Evolutionary conservation across 345 rosid species (phyloP), one percentile per base, ranked within the genome.

Genomic region (Melastoma malabathricum): DNA sequence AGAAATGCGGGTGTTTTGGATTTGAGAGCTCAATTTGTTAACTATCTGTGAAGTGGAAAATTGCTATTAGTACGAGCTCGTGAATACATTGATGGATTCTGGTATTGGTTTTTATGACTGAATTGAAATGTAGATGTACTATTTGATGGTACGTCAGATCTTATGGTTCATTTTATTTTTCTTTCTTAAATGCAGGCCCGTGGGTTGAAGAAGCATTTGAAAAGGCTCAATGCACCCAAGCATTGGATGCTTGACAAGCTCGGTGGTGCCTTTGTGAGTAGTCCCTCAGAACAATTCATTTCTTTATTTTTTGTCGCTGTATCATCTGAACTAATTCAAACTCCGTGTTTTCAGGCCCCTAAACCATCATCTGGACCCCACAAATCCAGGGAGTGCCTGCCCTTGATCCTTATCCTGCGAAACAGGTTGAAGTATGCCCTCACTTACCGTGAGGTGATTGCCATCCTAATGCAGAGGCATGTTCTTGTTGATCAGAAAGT

Each of bases 311-410:
- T 2, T 0, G 15, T 22, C 25, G 29, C 12, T 2, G 15, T 48
- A 15, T 20, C 13, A 20, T 14, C 15, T 49, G 14, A 20, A 20
- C 20, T 48, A 6, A 34, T 31, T 31, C 46, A 54, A 23, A 15
- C 22, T 10, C 13, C 20, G 1, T 6, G 10, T 6, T 34, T 34
- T 34, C 27, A 61, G 65, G 65, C 65, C n/a, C 65, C 65, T 2
- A 61, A 61, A 53, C 65, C 65, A 45, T 61, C 65, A 18, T 61
- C 65, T 53, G 65, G 65, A 13, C 65, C 65, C 43, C 65, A 47
- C 38, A 61, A 54, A 41, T 53, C 65, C 4, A 54, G 59, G 48
- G 65, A 61, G 25, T 54, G 65, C 54, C 39, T 54, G 59, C 65
- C 65, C 20, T 54, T 49, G 52, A 22, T 49, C 34, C 52, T 49